Base-by-base conservation (phyloP, 2,329 filamentous ascomycete species). In the Cordyceps sp. region DNA sequence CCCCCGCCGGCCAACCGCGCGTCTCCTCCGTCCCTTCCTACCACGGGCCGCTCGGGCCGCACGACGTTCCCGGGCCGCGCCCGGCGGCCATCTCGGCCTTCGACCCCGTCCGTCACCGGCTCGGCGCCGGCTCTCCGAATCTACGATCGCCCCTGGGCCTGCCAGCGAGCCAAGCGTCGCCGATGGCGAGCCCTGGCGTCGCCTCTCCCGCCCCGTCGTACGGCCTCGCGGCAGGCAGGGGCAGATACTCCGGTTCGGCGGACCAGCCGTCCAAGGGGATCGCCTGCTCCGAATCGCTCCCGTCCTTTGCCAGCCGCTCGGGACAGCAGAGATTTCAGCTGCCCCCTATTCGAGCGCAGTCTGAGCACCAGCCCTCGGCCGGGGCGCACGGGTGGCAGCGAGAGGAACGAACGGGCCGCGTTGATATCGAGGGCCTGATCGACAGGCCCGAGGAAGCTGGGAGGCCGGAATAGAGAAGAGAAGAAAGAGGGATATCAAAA, bases 341-440 rank as follows among this genome's bases (percentile, higher is more conserved):
- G 26, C 63, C 62, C 3, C 64, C 64, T 1, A 67, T 69, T 35
- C 55, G 59, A 20, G 48, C 53, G 9, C 54, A 53, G 20, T 47
- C 55, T 12, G 49, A 55, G 7, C 46, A 44, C 25, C 31, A 36
- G 16, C 32, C 27, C 6, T 35, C 34, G 6, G 17, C 40, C 14
- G 39, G 36, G 23, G 35, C 43, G n/a, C 37, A 42, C 15, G 40
- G 44, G 18, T 59, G 57, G 49, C 45, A 48, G 33, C 57, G 62
- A 27, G 64, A 68, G 35, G 67, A 70, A 34, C 60, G 67, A 19
- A 52, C 59, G 14, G 51, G 59, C 24, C 62, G 72, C 13, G 64
- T 76, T 30, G 69, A 73, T 42, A 76, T 77, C 38, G 67, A 63
- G 10, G 71, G 70, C 2, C 58, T 72, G 44, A 69, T 79, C 44